Base-by-base conservation (phyloP, 2,329 filamentous ascomycete species). In the Ustulina deusta region DNA sequence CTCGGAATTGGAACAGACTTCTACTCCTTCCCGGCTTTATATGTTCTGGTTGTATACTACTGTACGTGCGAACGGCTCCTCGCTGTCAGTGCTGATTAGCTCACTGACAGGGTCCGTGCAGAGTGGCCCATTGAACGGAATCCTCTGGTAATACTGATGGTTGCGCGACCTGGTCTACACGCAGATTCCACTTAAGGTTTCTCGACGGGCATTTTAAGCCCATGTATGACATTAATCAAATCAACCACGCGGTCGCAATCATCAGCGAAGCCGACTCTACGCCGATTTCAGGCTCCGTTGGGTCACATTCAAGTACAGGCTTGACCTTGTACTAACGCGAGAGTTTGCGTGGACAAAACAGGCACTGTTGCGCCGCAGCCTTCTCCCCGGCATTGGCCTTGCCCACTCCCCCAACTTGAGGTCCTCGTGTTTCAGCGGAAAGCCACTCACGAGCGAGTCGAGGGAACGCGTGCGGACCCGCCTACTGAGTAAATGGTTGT, bases 151-250 rank as follows among this genome's bases (percentile, higher is more conserved):
- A 69, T 46, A 58, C 71, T 58, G 38, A 67, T 57, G 29, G 55
- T 59, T 64, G 63, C 64, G 62, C 57, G 54, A 65, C 54, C 61
- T 70, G 36, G 55, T 63, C 54, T 59, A 48, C 69, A 61, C 65
- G 57, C 52, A 44, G 62, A 60, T 51, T 51, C 40, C 38, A 25
- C 52, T 11, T 27, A 38, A 58, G 34, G 6, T n/a, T 46, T 29
- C 34, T 61, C 40, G 55, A 25, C 13, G 46, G 49, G 11, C 40
- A 38, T 59, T 56, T 52, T 10, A 57, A 62, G 36, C 38, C 44
- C 25, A 54, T 22, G 38, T 15, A 61, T 52, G 36, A 25, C 15
- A 51, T 34, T 58, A 60, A 46, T 34, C 49, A 32, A 42, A 17
- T 63, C 20, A 61, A 57, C 25, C 13, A 63, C 17, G 42, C n/a